Percentiles rank a stretch among this genome's conserved stretches.
phyloP scores from a whole-genome alignment of 2,329 filamentous ascomycete species.

The Cladophialophora immunda region DNA sequence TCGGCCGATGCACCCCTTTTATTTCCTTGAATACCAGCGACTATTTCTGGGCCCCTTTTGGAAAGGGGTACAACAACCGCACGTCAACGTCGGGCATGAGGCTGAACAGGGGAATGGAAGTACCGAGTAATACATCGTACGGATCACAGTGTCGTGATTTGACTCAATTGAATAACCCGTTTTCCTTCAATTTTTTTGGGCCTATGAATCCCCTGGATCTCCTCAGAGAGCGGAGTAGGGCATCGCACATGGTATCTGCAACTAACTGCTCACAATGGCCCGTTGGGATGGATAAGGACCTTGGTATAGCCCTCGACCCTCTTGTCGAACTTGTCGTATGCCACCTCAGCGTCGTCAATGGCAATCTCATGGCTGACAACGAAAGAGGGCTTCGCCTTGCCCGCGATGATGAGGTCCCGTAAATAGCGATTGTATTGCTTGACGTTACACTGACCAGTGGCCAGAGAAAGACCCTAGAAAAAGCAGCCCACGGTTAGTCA shows the following conservation, averaged over 20 bases:
- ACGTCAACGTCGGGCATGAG: not conserved
- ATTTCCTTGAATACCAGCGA: not conserved
- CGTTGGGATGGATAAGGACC: conserved; percentile 73
- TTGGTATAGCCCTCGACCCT: conserved; percentile 73
- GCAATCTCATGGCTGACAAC: conserved; percentile 71
- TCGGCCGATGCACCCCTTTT: not conserved
- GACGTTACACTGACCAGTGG: conserved; percentile 72
- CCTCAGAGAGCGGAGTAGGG: not conserved
- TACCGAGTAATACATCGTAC: not conserved
- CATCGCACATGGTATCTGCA: not conserved
- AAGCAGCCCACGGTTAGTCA: conserved; percentile 8
- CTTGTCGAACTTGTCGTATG: conserved; percentile 73
- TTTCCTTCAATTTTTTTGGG: not conserved
- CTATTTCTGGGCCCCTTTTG: not conserved
- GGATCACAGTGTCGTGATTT: not conserved
- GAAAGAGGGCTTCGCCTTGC: conserved; percentile 71
- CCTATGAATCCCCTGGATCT: not conserved
- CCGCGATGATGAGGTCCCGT: conserved; percentile 70
- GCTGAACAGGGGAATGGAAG: not conserved
- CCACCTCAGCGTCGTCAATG: conserved; percentile 67
- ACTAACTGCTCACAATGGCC: conserved; percentile 43
- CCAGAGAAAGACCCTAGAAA: conserved; percentile 23
- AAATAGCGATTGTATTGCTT: conserved; percentile 73
- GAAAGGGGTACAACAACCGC: not conserved
- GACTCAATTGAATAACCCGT: not conserved